Percentiles rank a stretch among this genome's conserved stretches.
phyloP scores from a whole-genome alignment of 75 land plant species.

The Ceratopteris richardii region DNA sequence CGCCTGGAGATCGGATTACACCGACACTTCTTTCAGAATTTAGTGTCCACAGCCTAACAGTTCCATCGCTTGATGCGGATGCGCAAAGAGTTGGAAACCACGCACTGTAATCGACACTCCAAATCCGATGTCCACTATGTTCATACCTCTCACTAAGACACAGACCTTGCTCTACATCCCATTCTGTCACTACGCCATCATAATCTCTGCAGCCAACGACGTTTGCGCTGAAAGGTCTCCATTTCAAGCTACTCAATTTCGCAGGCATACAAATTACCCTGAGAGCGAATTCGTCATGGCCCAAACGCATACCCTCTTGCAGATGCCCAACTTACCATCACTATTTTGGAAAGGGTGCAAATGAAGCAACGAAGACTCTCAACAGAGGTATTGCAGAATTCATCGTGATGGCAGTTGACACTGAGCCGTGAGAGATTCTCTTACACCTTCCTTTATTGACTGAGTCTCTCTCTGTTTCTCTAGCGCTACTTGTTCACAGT shows the following conservation, averaged over 20 bases:
- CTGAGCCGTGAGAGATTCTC: too few relatives aligned
- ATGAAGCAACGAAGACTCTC: too few relatives aligned
- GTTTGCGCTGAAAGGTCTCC: slow-evolving; percentile 16
- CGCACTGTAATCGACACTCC: slow-evolving; percentile 33
- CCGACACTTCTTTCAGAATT: slow-evolving; percentile 15
- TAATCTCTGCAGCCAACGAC: slow-evolving; percentile 34
- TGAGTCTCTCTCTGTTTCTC: too few relatives aligned
- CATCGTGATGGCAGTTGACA: too few relatives aligned
- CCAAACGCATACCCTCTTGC: too few relatives aligned
- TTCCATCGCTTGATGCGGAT: slow-evolving; percentile 31
- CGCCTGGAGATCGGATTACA: slow-evolving; percentile 7
- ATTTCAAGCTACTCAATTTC: slow-evolving; percentile 35
- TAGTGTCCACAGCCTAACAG: slow-evolving; percentile 27
- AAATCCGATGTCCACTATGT: slow-evolving; percentile 25
- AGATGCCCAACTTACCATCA: too few relatives aligned
- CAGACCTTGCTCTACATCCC: slow-evolving; percentile 25
- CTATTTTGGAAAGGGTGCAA: too few relatives aligned
- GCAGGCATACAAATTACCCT: slow-evolving; percentile 29
- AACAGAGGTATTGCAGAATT: too few relatives aligned
- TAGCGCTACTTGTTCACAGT: too few relatives aligned
- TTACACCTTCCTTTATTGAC: too few relatives aligned
- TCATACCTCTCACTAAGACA: slow-evolving; percentile 29
- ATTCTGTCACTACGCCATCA: slow-evolving; percentile 37
- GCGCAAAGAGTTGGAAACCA: slow-evolving; percentile 16
- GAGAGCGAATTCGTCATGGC: slow-evolving; percentile 5